Percentiles rank a stretch among this genome's conserved stretches.
Evolutionary conservation across 768 basidiomycete genomes (phyloP).

Genomic region (Clathrus columnatus): DNA sequence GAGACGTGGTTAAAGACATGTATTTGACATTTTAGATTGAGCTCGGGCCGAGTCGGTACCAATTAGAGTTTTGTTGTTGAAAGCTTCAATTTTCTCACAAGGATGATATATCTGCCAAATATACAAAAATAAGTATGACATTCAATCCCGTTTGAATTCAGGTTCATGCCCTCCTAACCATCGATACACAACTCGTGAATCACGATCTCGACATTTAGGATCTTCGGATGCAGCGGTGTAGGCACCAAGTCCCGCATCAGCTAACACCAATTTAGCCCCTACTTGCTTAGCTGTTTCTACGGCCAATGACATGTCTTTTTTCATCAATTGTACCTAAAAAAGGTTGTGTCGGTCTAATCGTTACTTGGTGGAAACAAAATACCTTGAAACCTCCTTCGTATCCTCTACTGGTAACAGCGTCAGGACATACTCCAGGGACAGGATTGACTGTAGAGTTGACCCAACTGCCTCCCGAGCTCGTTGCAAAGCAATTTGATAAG

Average conservation of each 20-base stretch:
- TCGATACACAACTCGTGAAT: slow-evolving; percentile 11
- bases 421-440: slow-evolving; percentile 13
- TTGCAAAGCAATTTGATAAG: slow-evolving; percentile 6
- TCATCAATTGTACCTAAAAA: slow-evolving; percentile 12
- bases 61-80: not conserved
- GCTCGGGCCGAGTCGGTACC: no score
- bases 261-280: slow-evolving; percentile 10
- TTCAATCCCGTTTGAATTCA: not conserved
- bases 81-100: not conserved
- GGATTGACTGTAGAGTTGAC: slow-evolving; percentile 10
- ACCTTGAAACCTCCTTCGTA: slow-evolving; percentile 13
- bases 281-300: slow-evolving; percentile 4
- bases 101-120: no score
- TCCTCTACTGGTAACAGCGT: slow-evolving; percentile 8
- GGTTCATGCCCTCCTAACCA: slow-evolving; percentile 12
- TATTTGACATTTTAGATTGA: no score
- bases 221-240: slow-evolving; percentile 8
- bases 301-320: slow-evolving; percentile 11
- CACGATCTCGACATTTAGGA: slow-evolving; percentile 8
- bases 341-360: not conserved
- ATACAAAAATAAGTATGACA: not conserved
- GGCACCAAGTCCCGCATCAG: slow-evolving; percentile 10
- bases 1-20: not conserved
- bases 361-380: not conserved
- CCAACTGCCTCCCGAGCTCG: slow-evolving; percentile 11